phyloP scores from a whole-genome alignment of 2,329 filamentous ascomycete species.

The Penicillium sp. region DNA sequence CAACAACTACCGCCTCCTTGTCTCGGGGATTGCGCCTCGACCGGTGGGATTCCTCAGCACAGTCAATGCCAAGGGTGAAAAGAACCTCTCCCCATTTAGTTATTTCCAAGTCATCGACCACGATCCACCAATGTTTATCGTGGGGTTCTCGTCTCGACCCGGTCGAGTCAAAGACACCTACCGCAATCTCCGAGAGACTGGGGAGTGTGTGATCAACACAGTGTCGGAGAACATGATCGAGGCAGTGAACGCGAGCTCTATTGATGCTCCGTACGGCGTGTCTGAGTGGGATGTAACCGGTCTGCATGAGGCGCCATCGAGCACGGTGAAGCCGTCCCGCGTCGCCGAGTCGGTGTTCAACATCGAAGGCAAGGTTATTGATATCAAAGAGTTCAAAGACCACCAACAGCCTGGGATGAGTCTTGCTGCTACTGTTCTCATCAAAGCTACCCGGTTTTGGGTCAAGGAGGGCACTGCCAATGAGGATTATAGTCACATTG shows the following conservation, averaged over 20 bases:
- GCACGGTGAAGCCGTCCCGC: slow-evolving; percentile 65
- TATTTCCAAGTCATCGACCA: slow-evolving; percentile 79
- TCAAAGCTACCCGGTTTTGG: slow-evolving; percentile 85
- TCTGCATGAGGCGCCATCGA: slow-evolving; percentile 64
- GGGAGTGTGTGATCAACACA: slow-evolving; percentile 81
- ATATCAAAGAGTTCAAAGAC: slow-evolving; percentile 71
- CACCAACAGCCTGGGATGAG: slow-evolving; percentile 66
- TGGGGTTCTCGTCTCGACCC: slow-evolving; percentile 57
- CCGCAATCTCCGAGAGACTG: slow-evolving; percentile 65
- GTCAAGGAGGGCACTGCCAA: slow-evolving; percentile 80
- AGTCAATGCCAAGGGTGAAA: slow-evolving; percentile 57
- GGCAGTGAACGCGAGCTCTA: slow-evolving; percentile 73
- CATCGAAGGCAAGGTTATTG: slow-evolving; percentile 74
- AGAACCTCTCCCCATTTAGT: slow-evolving; percentile 78
- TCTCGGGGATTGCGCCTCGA: slow-evolving; percentile 74
- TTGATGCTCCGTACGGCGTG: slow-evolving; percentile 72
- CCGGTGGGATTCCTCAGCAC: slow-evolving; percentile 67
- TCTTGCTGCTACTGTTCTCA: slow-evolving; percentile 67
- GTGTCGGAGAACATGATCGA: slow-evolving; percentile 80
- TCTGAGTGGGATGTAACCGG: slow-evolving; percentile 81
- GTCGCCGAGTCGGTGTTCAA: slow-evolving; percentile 78
- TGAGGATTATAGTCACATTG: slow-evolving; percentile 68
- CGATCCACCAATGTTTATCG: slow-evolving; percentile 79
- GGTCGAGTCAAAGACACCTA: slow-evolving; percentile 71
- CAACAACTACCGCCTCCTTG: slow-evolving; percentile 87